These are phyloP conservation scores for Collariella sp. DNA, from an alignment of 495 filamentous ascomycete species.

Conservation along the genomic window DNA sequence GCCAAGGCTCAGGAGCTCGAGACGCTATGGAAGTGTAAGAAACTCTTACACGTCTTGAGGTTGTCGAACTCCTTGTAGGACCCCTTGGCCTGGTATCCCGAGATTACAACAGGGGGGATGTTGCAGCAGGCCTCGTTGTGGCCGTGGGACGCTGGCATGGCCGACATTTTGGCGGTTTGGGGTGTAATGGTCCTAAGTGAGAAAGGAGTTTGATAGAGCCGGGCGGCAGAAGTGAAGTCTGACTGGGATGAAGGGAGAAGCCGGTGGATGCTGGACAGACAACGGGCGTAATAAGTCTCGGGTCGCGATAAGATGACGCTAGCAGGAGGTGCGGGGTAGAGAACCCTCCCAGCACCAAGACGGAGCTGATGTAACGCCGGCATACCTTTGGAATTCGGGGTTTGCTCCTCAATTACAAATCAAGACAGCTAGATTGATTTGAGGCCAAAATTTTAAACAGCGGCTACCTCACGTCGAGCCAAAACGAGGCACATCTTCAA, in stretches of 20 bases:
- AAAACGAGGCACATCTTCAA: neutral
- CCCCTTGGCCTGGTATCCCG: slow-evolving; percentile 59
- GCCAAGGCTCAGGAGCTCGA: neutral
- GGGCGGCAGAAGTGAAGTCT: neutral
- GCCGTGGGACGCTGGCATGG: slow-evolving; percentile 42
- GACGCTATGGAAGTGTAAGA: neutral
- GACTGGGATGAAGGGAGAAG: neutral
- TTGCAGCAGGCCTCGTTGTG: slow-evolving; percentile 58
- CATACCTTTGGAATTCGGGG: slow-evolving; percentile 10
- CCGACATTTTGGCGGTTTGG: slow-evolving; percentile 38
- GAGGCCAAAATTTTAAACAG: neutral
- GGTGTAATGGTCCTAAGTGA: neutral
- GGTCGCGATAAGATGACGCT: neutral
- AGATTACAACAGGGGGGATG: slow-evolving; percentile 55
- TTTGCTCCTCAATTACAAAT: neutral
- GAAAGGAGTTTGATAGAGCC: neutral
- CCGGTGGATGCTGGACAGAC: slow-evolving; percentile 8
- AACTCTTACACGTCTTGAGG: slow-evolving; percentile 61
- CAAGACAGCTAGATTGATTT: no score
- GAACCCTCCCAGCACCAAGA: slow-evolving; percentile 1
- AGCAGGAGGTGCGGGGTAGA: neutral
- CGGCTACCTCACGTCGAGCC: neutral
- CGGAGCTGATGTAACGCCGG: slow-evolving; percentile 14
- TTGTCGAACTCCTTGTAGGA: slow-evolving; percentile 53
- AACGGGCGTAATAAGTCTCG: slow-evolving; percentile 1